Conservation (phyloP, 768 basidiomycete genomes). For the Agaricus bisporus region DNA sequence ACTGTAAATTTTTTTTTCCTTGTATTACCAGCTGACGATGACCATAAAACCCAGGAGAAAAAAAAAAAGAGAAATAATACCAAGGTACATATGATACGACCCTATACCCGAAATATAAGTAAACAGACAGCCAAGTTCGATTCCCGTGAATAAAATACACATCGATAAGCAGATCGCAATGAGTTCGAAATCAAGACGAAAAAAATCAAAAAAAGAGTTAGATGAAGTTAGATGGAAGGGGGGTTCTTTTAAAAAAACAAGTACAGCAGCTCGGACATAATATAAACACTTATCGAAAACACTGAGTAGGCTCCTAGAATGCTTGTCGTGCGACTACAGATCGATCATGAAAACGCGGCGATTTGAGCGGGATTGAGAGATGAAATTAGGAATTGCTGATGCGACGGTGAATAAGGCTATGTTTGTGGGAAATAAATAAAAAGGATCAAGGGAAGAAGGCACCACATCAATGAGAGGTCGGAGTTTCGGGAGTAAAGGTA, state of each 20-base stretch:
- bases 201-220: not conserved
- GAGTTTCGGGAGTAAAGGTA: not conserved
- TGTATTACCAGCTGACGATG: not conserved
- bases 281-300: slow-evolving; percentile 10
- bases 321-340: not conserved
- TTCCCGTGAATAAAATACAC: slow-evolving; percentile 9
- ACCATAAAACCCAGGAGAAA: not conserved
- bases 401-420: slow-evolving; percentile 6
- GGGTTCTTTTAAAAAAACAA: not conserved
- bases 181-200: not conserved
- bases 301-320: slow-evolving; percentile 6
- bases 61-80: not conserved
- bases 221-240: not conserved
- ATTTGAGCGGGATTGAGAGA: not conserved
- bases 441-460: not conserved
- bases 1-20: not conserved
- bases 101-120: not conserved
- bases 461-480: not conserved
- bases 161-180: not conserved
- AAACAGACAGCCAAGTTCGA: not conserved
- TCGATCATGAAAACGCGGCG: not conserved
- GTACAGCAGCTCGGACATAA: not conserved
- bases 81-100: not conserved
- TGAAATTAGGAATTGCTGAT: slow-evolving; percentile 1
- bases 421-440: slow-evolving; percentile 8